Percentiles rank a stretch among this genome's conserved stretches.
phyloP scores from a whole-genome alignment of 2,329 filamentous ascomycete species.

The Diplodia seriata region DNA sequence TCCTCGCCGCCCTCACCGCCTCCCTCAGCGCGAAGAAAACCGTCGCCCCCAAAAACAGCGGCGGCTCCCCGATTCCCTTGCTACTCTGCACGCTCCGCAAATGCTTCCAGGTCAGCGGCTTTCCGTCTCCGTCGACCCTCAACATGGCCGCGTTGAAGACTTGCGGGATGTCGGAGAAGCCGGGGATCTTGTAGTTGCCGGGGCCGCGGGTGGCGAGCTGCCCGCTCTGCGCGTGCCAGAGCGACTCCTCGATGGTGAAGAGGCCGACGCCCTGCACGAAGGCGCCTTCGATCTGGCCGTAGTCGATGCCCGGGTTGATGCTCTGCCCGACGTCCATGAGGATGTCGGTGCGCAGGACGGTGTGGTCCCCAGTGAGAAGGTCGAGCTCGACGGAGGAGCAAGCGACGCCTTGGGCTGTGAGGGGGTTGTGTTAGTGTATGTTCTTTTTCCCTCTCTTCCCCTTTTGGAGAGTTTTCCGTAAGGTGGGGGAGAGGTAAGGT shows the following conservation, averaged over 20 bases:
- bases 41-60: slow-evolving; percentile 77
- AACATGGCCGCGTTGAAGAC: slow-evolving; percentile 81
- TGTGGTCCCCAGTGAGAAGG: slow-evolving; percentile 90
- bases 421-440: background rate
- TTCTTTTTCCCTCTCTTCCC: background rate
- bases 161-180: slow-evolving; percentile 86
- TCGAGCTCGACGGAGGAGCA: slow-evolving; percentile 91
- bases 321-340: slow-evolving; percentile 93
- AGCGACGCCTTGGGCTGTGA: slow-evolving; percentile 68
- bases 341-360: slow-evolving; percentile 83
- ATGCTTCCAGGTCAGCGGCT: slow-evolving; percentile 75
- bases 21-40: slow-evolving; percentile 90
- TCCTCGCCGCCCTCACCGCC: slow-evolving; percentile 75
- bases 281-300: slow-evolving; percentile 82
- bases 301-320: slow-evolving; percentile 80
- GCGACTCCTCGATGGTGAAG: slow-evolving; percentile 76
- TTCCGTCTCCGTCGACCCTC: slow-evolving; percentile 64
- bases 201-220: slow-evolving; percentile 69
- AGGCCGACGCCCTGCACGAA: slow-evolving; percentile 81
- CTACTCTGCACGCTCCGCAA: slow-evolving; percentile 82
- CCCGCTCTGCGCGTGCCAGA: slow-evolving; percentile 67
- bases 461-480: background rate
- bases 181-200: slow-evolving; percentile 84
- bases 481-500: background rate
- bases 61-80: slow-evolving; percentile 76